Evolutionary conservation across 1,139 yeast genomes (phyloP), one percentile per base, ranked within the genome.

Genomic region (Geotrichum fermentans): DNA sequence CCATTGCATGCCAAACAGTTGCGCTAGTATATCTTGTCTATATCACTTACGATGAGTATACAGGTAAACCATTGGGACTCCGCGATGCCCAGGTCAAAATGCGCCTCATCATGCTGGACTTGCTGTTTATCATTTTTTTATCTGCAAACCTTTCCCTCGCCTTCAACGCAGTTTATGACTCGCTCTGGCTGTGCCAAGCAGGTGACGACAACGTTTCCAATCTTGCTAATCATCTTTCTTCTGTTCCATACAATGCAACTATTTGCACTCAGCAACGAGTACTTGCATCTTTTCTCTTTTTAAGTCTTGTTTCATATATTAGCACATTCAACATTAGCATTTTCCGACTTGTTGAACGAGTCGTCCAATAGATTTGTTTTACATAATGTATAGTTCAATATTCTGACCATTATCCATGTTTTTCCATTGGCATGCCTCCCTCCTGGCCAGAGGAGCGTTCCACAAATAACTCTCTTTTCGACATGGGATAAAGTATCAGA

Each of bases 11-110:
- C 10, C 92, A 89, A 64, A 72, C 88, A 29, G 72, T 80, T 57
- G 96, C 96, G 1, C 69, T 87, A 38, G 77, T 79, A 0, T 92
- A 90, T 62, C 75, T 89, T 52, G 69, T 81, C 10, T 89, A 86
- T 66, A 86, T 89, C 63, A 80, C 95, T 2, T 82, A 80, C 60
- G 97, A 92, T 66, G 97, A 92, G 65, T 90, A 87, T 65, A 77
- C 83, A 21, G 95, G 97, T 20, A 84, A 86, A 62, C 98, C 97
- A 0, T 68, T 92, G 47, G 97, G 97, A 0, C 73, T 90, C 46
- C 75, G 97, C 56, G 80, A 86, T 55, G 95, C 96, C 0, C 71
- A 78, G 56, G 89, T 84, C 20, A 90, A 90, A 62, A 78, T 90
- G 74, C 75, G 87, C 61, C 75, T 89, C 52, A 73, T 78, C 49